Evolutionary conservation across 225 moss, liverwort and hornwort species (phyloP).

Genomic region (Sphagnum tenellum): DNA sequence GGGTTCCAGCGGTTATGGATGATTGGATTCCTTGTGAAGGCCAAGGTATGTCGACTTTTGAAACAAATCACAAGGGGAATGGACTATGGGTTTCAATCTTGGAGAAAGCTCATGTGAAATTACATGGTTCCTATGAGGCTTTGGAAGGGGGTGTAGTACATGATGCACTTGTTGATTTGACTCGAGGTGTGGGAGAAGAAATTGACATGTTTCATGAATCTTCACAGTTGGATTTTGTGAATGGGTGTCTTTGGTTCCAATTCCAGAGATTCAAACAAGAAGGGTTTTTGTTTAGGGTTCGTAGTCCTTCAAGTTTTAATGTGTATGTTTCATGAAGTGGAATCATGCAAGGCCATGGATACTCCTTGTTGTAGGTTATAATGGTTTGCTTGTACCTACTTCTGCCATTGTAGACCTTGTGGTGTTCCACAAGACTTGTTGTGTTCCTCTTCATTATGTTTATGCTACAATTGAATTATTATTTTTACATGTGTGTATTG

Average conservation of each 20-base stretch:
- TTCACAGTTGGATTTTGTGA: conserved; percentile 90
- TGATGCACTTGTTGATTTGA: conserved; percentile 96
- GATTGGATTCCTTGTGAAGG: conserved; percentile 99
- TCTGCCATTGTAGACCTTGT: not conserved
- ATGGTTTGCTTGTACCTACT: not conserved
- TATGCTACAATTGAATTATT: too few relatives aligned
- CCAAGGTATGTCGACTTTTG: conserved; percentile 88
- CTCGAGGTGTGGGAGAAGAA: conserved; percentile 96
- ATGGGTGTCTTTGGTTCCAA: conserved; percentile 91
- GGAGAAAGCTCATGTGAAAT: conserved; percentile 95
- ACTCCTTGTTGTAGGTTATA: conserved; percentile 82
- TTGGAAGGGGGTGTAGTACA: conserved; percentile 97
- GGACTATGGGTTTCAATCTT: conserved; percentile 97
- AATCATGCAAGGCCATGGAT: conserved; percentile 95
- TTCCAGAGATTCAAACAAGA: conserved; percentile 93
- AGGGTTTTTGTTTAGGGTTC: conserved; percentile 91
- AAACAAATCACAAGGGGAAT: conserved; percentile 79
- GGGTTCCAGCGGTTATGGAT: conserved; percentile 94
- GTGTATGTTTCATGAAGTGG: conserved; percentile 96
- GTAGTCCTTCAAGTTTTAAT: conserved; percentile 96
- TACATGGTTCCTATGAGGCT: conserved; percentile 95
- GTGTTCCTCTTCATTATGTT: too few relatives aligned
- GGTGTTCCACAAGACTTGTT: too few relatives aligned
- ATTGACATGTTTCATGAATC: conserved; percentile 78
- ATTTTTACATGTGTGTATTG: not conserved